phyloP scores from a whole-genome alignment of 257 asterid genomes.

The Nicotiana otophora region DNA sequence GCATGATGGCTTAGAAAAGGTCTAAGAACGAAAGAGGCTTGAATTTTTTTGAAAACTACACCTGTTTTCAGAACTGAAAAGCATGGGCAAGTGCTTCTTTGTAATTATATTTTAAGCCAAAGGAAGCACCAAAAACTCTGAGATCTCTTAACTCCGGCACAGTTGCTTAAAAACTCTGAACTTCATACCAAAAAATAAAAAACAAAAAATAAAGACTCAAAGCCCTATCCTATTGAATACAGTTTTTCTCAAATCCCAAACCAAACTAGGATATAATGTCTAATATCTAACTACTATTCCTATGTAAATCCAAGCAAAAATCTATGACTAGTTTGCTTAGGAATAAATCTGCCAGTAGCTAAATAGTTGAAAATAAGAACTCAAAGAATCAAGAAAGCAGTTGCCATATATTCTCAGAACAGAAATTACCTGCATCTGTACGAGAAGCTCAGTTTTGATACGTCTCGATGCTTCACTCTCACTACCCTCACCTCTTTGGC shows the following conservation, averaged over 20 bases:
- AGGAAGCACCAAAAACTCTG: not conserved
- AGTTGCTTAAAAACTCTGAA: not conserved
- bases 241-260: not conserved
- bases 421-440: conserved; percentile 73
- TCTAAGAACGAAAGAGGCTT: not conserved
- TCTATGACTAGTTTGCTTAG: not conserved
- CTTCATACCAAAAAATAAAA: not conserved
- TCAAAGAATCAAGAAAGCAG: not conserved
- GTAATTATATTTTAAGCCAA: not conserved
- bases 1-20: not conserved
- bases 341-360: not conserved
- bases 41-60: not conserved
- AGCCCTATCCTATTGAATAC: not conserved
- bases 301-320: not conserved
- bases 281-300: not conserved
- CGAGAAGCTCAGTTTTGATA: conserved; percentile 72
- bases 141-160: not conserved
- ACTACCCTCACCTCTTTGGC: conserved; percentile 78
- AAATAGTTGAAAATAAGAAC: not conserved
- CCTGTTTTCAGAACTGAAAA: not conserved
- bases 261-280: not conserved
- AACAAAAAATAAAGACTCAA: not conserved
- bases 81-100: not conserved
- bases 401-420: not conserved
- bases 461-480: conserved; percentile 89